Evolutionary conservation across 495 filamentous ascomycete species (phyloP), one percentile per base, ranked within the genome.

Genomic region (Xylaria castorea): DNA sequence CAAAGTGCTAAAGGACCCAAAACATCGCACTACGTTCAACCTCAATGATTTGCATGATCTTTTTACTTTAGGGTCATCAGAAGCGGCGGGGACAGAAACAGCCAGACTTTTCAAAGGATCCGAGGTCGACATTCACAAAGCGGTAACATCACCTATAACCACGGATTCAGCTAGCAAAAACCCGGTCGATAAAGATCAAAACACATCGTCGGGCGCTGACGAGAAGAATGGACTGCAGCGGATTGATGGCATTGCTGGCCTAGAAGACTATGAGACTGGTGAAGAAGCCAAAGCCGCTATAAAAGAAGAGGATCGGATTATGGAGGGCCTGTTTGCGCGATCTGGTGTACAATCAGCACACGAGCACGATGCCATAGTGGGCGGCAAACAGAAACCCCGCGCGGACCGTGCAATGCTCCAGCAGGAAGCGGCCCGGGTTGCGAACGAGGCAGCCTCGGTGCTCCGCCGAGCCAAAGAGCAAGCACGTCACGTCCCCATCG

Each of bases 1-100:
- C 82, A 99, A 99, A 79, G 94, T 99, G 14, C 80, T 98, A 69
- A 92, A 90, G 78, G 94, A 98, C 73, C 94, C 96, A 0, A 97
- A 95, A 75, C 93, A 97, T 77, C 90, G 91, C 20, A 91, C 94
- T 67, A 92, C 90, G 0, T 97, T 98, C 79, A 91, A 95, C 48
- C 82, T 95, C 70, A 90, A 90, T 58, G 94, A 97, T 78, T 79
- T 99, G 16, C 92, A 97, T 73, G 94, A 99, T 79, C 85, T 99
- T 2, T 99, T 99, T 80, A 91, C 91, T 11, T 85, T 98, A 8
- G 93, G 90, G 44, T 86, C 86, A 36, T 88, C 91, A 22, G 85
- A 90, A 20, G 90, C 92, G 38, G 87, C 87, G 25, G 85, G 87
- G 44, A 95, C 94, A 0, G 94, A 97, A 81, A 98, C 96, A 1